These are phyloP conservation scores for Colletotrichum simmondsii DNA, from an alignment of 2,329 filamentous ascomycete species.

Conservation along the genomic window DNA sequence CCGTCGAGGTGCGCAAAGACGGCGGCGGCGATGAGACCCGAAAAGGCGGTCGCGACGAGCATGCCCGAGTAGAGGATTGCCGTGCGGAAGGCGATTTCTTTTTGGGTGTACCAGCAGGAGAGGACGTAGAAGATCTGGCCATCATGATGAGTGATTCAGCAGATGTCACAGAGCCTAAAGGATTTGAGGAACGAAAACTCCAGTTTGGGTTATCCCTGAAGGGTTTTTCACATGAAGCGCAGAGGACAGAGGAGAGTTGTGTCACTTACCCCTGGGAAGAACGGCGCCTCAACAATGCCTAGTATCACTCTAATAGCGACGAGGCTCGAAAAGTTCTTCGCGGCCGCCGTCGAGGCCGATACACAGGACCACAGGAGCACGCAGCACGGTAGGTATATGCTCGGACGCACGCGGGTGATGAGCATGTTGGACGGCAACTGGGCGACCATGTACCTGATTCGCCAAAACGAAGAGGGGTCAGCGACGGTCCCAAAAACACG, in stretches of 20 bases:
- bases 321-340: constrained; percentile 21
- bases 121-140: constrained; percentile 36
- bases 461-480: background rate
- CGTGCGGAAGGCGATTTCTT: constrained; percentile 30
- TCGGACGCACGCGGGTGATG: constrained; percentile 35
- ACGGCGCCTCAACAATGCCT: constrained; percentile 30
- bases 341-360: constrained; percentile 32
- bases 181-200: too few species aligned
- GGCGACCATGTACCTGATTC: constrained; percentile 34
- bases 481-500: background rate
- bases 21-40: constrained; percentile 55
- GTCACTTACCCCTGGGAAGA: constrained; percentile 29
- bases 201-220: too few species aligned
- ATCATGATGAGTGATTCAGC: too few species aligned
- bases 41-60: constrained; percentile 48
- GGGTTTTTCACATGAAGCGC: too few species aligned
- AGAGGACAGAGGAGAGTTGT: too few species aligned
- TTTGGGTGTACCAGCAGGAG: constrained; percentile 33
- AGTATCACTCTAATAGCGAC: constrained; percentile 22
- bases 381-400: constrained; percentile 37
- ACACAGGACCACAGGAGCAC: constrained; percentile 33
- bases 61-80: constrained; percentile 33
- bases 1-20: constrained; percentile 56
- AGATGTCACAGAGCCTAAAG: too few species aligned
- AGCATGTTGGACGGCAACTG: constrained; percentile 40